Evolutionary conservation across 441 rosid genomes (phyloP).

Genomic region (Rhodomyrtus psidioides): DNA sequence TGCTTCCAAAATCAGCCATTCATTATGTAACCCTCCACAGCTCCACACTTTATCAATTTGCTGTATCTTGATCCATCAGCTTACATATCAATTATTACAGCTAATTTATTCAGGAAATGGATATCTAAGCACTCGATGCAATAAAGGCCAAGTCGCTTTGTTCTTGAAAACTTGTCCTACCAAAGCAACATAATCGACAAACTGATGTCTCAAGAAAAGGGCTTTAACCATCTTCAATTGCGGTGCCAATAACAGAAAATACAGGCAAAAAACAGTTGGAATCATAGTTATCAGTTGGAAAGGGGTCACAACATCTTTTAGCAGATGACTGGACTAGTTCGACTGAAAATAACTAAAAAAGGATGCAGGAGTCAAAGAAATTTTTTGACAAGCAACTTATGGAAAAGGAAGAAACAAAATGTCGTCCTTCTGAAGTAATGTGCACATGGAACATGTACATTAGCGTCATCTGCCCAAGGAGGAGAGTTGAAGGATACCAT

Average conservation of each 20-base stretch:
- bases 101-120: neutral
- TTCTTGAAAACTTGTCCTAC: neutral
- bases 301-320: neutral
- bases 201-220: neutral
- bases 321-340: neutral
- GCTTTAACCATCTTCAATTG: neutral
- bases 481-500: slow-evolving; percentile 38
- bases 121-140: neutral
- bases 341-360: neutral
- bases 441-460: neutral
- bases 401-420: neutral
- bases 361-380: neutral
- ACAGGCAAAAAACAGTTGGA: neutral
- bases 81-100: neutral
- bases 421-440: neutral
- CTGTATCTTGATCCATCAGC: neutral
- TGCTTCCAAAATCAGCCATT: neutral
- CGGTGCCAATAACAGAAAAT: neutral
- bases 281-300: neutral
- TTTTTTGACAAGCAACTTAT: neutral
- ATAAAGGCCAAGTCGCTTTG: neutral
- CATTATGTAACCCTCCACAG: neutral
- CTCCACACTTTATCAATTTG: neutral
- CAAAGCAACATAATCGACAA: neutral
- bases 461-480: neutral